Base-by-base conservation (phyloP, 129 eudicot genomes). In the Artemisia tridentata region DNA sequence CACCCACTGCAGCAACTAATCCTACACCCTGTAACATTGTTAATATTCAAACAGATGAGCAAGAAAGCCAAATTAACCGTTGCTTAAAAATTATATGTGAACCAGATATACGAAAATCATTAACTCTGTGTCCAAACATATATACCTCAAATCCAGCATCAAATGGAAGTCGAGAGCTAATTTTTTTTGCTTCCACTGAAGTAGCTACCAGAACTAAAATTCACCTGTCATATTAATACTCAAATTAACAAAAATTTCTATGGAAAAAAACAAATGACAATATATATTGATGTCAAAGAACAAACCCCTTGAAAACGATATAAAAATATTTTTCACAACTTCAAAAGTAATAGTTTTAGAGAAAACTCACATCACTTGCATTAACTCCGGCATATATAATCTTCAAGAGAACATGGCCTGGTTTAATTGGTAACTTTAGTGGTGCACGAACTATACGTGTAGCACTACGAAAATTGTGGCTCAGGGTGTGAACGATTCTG, bases 91-190 rank as follows among this genome's bases (percentile, higher is more conserved):
- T 21, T 21, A 67, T 21, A 1, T 13, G 0, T 60, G 38, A 11
- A 69, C 53, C 51, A 47, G 38, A 64, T 23, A 17, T 41, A 16
- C 38, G 16, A 66, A 69, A 63, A 18, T 29, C 9, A 54, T 62
- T 47, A 19, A 49, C 18, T 10, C 38, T 43, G 49, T 55, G 12
- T 43, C 23, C 11, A 14, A 62, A 65, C 70, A 18, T 70, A 23
- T 62, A 41, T 61, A 93, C 98, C 98, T 93, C 98, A 60, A 93
- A 89, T 57, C 98, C 98, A 48, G 97, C 96, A 79, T 93, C 86
- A 69, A 87, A 89, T 48, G 98, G 98, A 77, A 93, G 97, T 18
- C 73, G 80, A 46, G 90, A 79, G 45, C 73, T 78, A 69, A 85
- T 68, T 72, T 54, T 77, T 45, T 67, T 63, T 80, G 69, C 77